Percentiles rank a stretch among this genome's conserved stretches.
Conservation (phyloP, 768 basidiomycete genomes). For the Cystobasidiopsis lactophilus region DNA sequence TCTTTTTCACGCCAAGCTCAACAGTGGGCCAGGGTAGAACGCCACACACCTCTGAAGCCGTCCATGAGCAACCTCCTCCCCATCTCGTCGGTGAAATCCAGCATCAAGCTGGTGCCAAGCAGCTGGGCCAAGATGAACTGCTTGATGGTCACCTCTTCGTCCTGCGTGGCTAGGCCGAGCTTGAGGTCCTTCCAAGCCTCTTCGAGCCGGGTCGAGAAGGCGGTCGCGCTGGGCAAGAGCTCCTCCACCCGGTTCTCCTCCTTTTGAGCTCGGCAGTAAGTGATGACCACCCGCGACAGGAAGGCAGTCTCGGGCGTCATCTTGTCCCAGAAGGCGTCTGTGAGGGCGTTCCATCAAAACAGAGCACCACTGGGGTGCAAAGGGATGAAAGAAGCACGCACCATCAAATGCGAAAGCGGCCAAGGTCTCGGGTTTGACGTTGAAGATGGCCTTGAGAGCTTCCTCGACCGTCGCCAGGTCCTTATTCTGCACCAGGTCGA, state of each 20-base stretch:
- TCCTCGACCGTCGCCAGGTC: slow-evolving; percentile 38
- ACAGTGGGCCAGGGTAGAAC: background rate
- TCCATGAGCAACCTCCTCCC: slow-evolving; percentile 82
- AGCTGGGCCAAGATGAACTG: slow-evolving; percentile 55
- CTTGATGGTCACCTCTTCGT: slow-evolving; percentile 28
- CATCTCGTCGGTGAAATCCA: slow-evolving; percentile 82
- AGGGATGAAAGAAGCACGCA: no score
- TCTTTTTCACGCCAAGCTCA: background rate
- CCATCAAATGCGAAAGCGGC: slow-evolving; percentile 48
- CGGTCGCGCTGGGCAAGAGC: slow-evolving; percentile 61
- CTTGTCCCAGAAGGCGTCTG: slow-evolving; percentile 49
- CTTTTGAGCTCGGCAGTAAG: slow-evolving; percentile 40
- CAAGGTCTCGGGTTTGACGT: slow-evolving; percentile 40
- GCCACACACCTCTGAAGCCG: slow-evolving; percentile 48
- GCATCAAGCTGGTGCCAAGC: slow-evolving; percentile 48
- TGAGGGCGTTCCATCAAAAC: background rate
- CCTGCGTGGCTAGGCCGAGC: slow-evolving; percentile 11
- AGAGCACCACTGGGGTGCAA: background rate
- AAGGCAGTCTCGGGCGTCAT: slow-evolving; percentile 57
- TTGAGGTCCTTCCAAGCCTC: slow-evolving; percentile 41
- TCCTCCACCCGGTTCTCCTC: slow-evolving; percentile 35
- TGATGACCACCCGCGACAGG: slow-evolving; percentile 59
- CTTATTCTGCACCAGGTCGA: slow-evolving; percentile 23
- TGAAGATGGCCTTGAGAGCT: slow-evolving; percentile 51
- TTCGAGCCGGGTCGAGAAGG: slow-evolving; percentile 54